phyloP scores from a whole-genome alignment of 2,329 filamentous ascomycete genomes.

The Drechmeria coniospora region DNA sequence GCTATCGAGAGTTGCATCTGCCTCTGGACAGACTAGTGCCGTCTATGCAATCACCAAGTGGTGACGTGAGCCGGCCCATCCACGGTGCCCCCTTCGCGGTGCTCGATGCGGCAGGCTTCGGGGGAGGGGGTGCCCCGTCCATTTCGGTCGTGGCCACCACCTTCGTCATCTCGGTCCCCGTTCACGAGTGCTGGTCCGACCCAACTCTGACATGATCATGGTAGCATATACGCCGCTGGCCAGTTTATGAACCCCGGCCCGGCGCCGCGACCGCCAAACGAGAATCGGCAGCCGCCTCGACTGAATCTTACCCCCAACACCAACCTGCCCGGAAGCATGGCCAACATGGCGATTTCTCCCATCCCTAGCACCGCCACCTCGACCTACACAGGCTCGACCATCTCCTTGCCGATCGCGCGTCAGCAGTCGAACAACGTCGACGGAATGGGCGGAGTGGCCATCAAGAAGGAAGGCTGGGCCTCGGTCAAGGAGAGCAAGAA shows the following conservation, averaged over 20 bases:
- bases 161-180: no score
- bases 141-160: no score
- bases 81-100: no score
- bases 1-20: no score
- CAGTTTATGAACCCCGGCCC: slow-evolving; percentile 96
- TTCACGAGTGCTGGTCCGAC: no score
- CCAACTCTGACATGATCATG: no score
- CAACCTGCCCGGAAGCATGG: slow-evolving; percentile 64
- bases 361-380: slow-evolving; percentile 50
- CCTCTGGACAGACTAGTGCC: no score
- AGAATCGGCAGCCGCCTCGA: slow-evolving; percentile 57
- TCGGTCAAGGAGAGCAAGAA: slow-evolving; percentile 83
- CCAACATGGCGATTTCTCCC: slow-evolving; percentile 60
- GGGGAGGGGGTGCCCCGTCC: no score
- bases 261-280: slow-evolving; percentile 75
- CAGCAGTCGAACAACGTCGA: slow-evolving; percentile 46
- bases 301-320: slow-evolving; percentile 65
- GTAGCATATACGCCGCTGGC: slow-evolving; percentile 41
- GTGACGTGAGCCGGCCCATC: no score
- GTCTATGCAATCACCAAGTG: no score
- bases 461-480: slow-evolving; percentile 71
- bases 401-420: slow-evolving; percentile 52
- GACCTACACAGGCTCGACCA: slow-evolving; percentile 56
- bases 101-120: no score
- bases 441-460: slow-evolving; percentile 50